Evolutionary conservation across 73 alveolate species (phyloP), one percentile per base, ranked within the genome.

Genomic region (Paraurostyla sp.): DNA sequence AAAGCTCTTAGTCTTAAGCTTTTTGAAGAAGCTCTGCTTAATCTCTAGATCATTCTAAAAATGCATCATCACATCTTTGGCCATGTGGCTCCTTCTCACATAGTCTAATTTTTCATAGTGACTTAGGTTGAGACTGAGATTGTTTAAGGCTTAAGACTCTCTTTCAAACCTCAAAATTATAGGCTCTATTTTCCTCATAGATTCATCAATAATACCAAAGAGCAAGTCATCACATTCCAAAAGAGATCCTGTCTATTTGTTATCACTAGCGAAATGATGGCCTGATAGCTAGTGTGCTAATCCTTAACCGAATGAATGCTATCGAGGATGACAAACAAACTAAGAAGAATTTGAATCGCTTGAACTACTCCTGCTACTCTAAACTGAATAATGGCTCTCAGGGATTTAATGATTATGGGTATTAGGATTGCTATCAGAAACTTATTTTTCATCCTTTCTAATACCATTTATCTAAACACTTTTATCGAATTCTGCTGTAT

Each of bases 41-140:
- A 51, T 54, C 16, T 40, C 69, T 30, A 78, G 30, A 33, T 78
- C 78, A 13, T 22, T 51, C 22, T 50, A 58, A 36, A 78, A 54
- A 38, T 52, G 25, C 22, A 78, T 1, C 62, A 49, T 50, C 42
- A 78, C 69, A 46, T 78, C 76, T 52, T 78, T 40, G 3, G 89
- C 89, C 89, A 78, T 51, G 40, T 78, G 76, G 30, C 43, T 23
- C 7, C 89, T 3, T 54, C 89, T 78, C 3, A 78, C 80, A 54
- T 43, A 78, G 9, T 51, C 89, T 25, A 51, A 30, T 35, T 78
- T 50, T 38, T 78, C 89, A 51, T 29, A 78, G 42, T 51, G 69
- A 51, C 75, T 52, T 54, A 78, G 52, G 32, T 78, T 78, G 18
- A 51, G 46, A 25, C 80, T 54, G 4, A 78, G 76, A 32, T 78